Conservation (phyloP, 208 protist species). For the Leishmania aethiopica region DNA sequence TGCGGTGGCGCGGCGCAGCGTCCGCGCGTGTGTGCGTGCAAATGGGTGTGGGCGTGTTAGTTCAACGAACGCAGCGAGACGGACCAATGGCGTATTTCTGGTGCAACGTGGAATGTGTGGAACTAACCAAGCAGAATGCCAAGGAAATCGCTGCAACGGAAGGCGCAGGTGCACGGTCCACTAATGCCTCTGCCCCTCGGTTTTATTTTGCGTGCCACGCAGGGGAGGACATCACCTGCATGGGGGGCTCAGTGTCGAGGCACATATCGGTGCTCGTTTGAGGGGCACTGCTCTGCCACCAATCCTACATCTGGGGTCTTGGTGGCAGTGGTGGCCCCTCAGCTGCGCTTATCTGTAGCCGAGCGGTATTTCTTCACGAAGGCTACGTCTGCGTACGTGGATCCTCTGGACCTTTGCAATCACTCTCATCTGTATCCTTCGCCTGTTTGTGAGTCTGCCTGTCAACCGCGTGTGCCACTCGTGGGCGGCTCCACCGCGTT, state of each 20-base stretch:
- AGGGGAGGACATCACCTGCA: neutral
- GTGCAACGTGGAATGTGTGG: neutral
- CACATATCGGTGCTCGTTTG: neutral
- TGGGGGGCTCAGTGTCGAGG: neutral
- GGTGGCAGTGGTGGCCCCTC: neutral
- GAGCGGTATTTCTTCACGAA: no score
- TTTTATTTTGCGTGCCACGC: neutral
- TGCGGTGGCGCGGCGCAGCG: neutral
- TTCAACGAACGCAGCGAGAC: neutral
- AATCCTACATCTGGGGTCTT: neutral
- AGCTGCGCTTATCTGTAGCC: neutral
- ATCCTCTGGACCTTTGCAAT: neutral
- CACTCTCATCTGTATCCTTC: neutral
- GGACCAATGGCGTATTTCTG: neutral
- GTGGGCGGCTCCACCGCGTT: neutral
- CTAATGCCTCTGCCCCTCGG: neutral
- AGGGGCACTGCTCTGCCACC: neutral
- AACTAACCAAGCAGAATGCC: neutral
- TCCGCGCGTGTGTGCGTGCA: neutral
- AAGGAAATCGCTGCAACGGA: neutral
- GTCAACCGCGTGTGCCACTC: neutral
- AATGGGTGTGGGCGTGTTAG: neutral
- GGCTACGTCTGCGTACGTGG: neutral
- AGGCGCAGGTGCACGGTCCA: neutral
- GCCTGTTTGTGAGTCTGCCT: neutral